These are phyloP conservation scores for Pilaira anomala DNA, from an alignment of 192 early-diverging fungal species.

Conservation along the genomic window DNA sequence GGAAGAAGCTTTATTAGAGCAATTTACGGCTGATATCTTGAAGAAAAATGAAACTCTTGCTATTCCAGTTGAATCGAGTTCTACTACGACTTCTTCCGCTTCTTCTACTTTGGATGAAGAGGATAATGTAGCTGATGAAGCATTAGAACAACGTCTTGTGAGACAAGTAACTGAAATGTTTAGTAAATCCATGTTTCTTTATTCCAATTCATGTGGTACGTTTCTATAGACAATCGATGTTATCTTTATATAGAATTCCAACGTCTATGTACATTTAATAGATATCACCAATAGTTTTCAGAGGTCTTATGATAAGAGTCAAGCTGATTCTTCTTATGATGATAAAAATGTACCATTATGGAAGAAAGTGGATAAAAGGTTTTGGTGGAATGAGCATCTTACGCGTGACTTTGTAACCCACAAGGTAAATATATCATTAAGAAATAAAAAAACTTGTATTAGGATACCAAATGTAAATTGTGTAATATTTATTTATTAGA, in stretches of 20 bases:
- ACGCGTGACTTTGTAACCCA: constrained; percentile 39
- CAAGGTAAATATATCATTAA: constrained; percentile 32
- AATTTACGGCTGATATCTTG: neutral
- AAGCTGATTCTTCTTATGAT: constrained; percentile 13
- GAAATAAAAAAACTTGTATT: too few species aligned
- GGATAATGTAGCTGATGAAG: constrained; percentile 28
- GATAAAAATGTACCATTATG: neutral
- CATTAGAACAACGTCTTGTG: constrained; percentile 45
- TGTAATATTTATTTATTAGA: constrained; percentile 30
- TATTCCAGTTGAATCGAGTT: neutral
- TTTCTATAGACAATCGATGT: constrained; percentile 16
- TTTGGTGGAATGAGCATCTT: constrained; percentile 64
- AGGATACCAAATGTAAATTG: neutral
- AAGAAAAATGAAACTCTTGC: neutral
- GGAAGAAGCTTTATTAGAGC: neutral
- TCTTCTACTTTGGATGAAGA: neutral
- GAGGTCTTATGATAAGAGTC: constrained; percentile 33
- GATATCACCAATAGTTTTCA: constrained; percentile 45
- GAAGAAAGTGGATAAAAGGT: constrained; percentile 38
- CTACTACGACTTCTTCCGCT: neutral
- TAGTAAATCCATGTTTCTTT: constrained; percentile 43
- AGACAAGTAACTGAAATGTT: constrained; percentile 48
- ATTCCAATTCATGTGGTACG: constrained; percentile 45
- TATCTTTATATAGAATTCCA: constrained; percentile 7
- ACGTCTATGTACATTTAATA: constrained; percentile 4